These are phyloP conservation scores for Heimioporus sp. DNA, from an alignment of 768 basidiomycete species.

Conservation along the genomic window DNA sequence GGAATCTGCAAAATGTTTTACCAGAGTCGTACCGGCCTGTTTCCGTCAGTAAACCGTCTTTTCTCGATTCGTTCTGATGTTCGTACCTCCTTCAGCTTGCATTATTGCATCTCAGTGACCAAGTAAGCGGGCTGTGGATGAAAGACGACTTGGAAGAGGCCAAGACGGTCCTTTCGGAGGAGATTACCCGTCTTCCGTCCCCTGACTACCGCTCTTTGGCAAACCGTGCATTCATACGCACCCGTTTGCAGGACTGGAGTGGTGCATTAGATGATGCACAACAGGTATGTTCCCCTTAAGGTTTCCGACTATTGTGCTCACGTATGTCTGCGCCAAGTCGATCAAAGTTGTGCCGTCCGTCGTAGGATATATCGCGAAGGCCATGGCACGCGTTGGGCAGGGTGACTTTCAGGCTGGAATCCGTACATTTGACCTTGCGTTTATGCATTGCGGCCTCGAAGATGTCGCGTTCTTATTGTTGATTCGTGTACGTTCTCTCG, in stretches of 20 bases:
- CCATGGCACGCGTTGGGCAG: constrained; percentile 11
- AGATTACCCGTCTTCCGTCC: constrained; percentile 1
- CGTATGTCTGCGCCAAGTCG: constrained; percentile 2
- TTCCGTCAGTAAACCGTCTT: neutral
- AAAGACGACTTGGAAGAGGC: constrained; percentile 6
- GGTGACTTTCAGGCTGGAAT: constrained; percentile 8
- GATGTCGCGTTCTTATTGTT: constrained; percentile 12
- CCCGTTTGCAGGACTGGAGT: constrained; percentile 9
- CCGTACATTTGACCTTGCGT: constrained; percentile 14
- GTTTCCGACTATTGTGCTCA: neutral
- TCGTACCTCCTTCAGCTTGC: neutral
- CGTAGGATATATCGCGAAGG: constrained; percentile 15
- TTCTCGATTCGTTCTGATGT: neutral
- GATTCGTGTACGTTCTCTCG: constrained; percentile 6
- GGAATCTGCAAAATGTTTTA: constrained; percentile 5
- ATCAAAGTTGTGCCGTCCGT: constrained; percentile 6
- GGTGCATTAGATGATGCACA: constrained; percentile 7
- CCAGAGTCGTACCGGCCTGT: constrained; percentile 3
- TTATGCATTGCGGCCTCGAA: constrained; percentile 4
- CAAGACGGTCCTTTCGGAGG: constrained; percentile 5
- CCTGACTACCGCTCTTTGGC: neutral
- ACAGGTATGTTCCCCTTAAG: neutral
- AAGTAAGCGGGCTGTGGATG: constrained; percentile 3
- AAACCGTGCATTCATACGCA: constrained; percentile 9
- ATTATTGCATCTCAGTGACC: constrained; percentile 3